phyloP scores from a whole-genome alignment of 352 stramenopile species.

The Hyaloperonospora brassicae region DNA sequence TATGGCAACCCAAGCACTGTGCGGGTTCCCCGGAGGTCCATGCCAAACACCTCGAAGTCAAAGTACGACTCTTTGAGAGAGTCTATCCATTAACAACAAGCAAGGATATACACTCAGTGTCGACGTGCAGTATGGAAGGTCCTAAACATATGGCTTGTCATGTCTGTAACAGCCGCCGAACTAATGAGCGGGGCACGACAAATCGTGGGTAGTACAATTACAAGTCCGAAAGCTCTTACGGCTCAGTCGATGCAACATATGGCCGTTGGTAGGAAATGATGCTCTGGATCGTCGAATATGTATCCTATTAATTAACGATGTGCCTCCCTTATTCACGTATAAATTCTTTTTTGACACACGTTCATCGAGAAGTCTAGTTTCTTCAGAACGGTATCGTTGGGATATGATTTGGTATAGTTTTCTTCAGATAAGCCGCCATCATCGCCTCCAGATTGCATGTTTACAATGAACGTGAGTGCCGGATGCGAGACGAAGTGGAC shows the following conservation, averaged over 20 bases:
- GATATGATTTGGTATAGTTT: too few relatives aligned
- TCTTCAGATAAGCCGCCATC: background rate
- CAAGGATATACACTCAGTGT: background rate
- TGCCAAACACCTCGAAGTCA: background rate
- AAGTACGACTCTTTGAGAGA: background rate
- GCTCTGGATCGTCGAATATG: background rate
- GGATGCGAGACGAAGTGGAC: background rate
- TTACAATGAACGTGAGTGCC: background rate
- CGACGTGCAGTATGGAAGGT: background rate
- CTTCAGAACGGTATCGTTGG: too few relatives aligned
- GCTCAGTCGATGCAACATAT: background rate
- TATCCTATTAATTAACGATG: too few relatives aligned
- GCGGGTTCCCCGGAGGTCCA: background rate
- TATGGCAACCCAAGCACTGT: too few relatives aligned
- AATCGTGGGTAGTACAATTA: background rate
- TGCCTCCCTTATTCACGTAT: too few relatives aligned
- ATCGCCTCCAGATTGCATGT: background rate
- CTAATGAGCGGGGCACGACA: background rate
- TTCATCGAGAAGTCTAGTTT: too few relatives aligned
- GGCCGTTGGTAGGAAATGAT: background rate
- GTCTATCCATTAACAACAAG: background rate
- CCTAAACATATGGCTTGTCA: background rate
- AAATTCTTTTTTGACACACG: too few relatives aligned
- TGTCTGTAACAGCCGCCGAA: background rate
- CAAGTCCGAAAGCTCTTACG: background rate